Base-by-base conservation (phyloP, 495 filamentous ascomycete species). In the Pyrenula massariospora region DNA sequence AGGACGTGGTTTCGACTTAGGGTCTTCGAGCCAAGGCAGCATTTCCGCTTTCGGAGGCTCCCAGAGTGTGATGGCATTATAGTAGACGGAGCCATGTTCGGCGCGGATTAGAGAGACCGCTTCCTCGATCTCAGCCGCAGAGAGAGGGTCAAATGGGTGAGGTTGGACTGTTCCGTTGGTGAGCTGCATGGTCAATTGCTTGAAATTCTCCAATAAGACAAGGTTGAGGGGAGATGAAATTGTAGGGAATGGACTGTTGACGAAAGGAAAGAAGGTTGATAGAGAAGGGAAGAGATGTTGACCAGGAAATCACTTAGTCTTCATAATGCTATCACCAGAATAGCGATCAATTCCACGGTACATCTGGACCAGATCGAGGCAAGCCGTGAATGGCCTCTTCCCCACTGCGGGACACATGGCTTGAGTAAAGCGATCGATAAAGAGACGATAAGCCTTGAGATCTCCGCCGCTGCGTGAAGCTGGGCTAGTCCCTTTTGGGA, bases 31-130 rank as follows among this genome's bases (percentile, higher is more conserved):
- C 89, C 91, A 97, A 53, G 79, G 81, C 63, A 84, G 74, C 89
- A 96, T 94, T 64, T 91, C 84, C 24, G 77, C 82, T 77, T 96
- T 96, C 60, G 83, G 83, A 15, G 91, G 91, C 74, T 96, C 92
- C 52, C 81, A 87, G 10, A 95, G 72, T n/a, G 88, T 85, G 54
- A 96, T 84, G 2, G 90, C 88, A 74, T 96, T 95, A 80, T 91
- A 96, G 65, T 81, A 81, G 50, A 95, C 77, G 5, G 75, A 68
- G 54, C 81, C 84, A 70, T 95, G 75, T 56, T 85, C 81, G 58
- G 85, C 82, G 48, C 83, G 82, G 56, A 95, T 73, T 42, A 90
- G 72, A 1, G 77, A 66, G 54, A 92, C 86, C 10, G 83, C 83
- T 5, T 77, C 70, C 64, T 89, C 87, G 60, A 97, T 95, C 65